Evolutionary conservation across 2,329 filamentous ascomycete species (phyloP).

Genomic region (Colletotrichum aenigma): DNA sequence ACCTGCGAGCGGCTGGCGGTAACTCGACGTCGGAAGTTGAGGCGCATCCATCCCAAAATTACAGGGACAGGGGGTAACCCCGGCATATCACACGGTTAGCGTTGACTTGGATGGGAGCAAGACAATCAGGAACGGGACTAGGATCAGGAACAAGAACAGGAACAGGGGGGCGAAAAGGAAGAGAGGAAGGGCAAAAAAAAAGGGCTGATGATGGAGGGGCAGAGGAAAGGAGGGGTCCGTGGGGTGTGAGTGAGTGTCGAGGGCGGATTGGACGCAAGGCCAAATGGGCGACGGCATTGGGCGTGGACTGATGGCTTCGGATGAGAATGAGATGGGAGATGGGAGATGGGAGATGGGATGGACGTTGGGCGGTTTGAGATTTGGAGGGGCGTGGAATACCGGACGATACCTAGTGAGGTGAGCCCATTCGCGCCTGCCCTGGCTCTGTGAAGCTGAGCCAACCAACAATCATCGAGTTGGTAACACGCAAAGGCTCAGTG

Average conservation of each 20-base stretch:
- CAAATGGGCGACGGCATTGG: not conserved
- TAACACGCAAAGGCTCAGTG: not conserved
- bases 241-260: not conserved
- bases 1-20: not conserved
- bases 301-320: not conserved
- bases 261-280: not conserved
- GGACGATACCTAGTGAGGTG: not conserved
- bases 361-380: not conserved
- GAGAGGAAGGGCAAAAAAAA: not conserved
- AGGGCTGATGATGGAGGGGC: not conserved
- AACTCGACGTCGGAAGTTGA: slow-evolving; percentile 20
- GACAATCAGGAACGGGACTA: slow-evolving; percentile 11
- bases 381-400: not conserved
- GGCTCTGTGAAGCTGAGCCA: not conserved
- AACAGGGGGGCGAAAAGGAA: not conserved
- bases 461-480: not conserved
- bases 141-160: not conserved
- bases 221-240: not conserved
- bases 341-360: not conserved
- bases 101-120: slow-evolving; percentile 10
- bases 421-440: not conserved
- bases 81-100: slow-evolving; percentile 9
- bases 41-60: slow-evolving; percentile 23
- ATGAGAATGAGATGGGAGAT: not conserved
- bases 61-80: slow-evolving; percentile 9